phyloP scores from a whole-genome alignment of 805 yeast genomes.

The Wickerhamomyces pijperi region DNA sequence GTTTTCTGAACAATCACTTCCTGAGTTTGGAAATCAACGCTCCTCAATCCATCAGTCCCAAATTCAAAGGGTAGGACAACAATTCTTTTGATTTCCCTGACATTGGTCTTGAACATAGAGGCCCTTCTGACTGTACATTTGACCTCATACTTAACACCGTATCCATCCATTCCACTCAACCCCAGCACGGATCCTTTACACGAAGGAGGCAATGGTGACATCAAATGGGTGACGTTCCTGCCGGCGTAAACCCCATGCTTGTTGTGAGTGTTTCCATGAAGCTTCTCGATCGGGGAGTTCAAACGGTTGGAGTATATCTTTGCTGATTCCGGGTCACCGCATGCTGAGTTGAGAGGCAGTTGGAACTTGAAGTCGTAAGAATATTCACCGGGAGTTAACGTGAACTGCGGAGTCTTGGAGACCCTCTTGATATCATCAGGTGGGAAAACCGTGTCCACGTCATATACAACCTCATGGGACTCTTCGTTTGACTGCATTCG shows the following conservation, averaged over 20 bases:
- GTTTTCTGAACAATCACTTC: not conserved
- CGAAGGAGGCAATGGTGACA: not conserved
- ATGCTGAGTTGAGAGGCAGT: conserved; percentile 21
- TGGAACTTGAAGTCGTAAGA: conserved; percentile 29
- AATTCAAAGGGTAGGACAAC: not conserved
- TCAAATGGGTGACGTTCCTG: not conserved
- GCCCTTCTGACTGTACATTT: not conserved
- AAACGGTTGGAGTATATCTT: conserved; percentile 9
- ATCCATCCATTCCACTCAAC: not conserved
- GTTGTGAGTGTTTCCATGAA: not conserved
- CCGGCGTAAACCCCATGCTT: not conserved
- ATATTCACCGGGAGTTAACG: conserved; percentile 34
- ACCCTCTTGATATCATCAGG: conserved; percentile 36
- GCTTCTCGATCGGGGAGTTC: conserved; percentile 8
- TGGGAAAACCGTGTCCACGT: conserved; percentile 39
- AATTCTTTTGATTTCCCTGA: not conserved
- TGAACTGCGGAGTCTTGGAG: conserved; percentile 23
- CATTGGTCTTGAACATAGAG: not conserved
- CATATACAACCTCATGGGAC: conserved; percentile 36
- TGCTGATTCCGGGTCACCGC: conserved; percentile 8
- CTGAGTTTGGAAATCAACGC: not conserved
- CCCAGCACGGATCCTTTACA: not conserved
- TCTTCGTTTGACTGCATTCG: conserved; percentile 2
- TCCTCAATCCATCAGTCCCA: not conserved
- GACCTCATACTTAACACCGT: not conserved